Evolutionary conservation across 805 yeast genomes (phyloP), one percentile per base, ranked within the genome.

Genomic region (Cephaloascus albidus): DNA sequence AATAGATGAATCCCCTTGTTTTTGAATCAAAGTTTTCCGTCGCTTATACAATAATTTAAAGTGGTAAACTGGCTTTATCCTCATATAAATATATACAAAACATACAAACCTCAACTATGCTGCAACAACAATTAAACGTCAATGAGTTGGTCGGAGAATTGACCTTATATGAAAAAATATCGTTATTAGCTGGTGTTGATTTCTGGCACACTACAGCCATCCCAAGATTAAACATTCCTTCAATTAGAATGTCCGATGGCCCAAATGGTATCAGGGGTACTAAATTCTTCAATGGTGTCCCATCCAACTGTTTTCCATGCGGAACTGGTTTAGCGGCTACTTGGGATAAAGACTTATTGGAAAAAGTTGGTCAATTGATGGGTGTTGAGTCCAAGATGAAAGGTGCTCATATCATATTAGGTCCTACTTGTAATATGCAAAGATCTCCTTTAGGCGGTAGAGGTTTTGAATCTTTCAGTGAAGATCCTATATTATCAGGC

Each of bases 211-310:
- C 78, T 2, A 47, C 40, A 38, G 49, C 65, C 1, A 58, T 73
- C 18, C 53, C 49, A 19, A 42, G 70, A 33, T 50, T 70, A 23
- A 62, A 60, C 17, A 50, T 76, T 33, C 79, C 78, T 2, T 54
- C 69, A 0, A 43, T 76, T 4, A 61, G 81, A 49, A 49, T 70
- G 26, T 54, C 69, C 16, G 84, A 78, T 51, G 84, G 84, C 16
- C 84, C 84, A 36, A 78, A 78, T 49, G 84, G 84, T 45, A 64
- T 76, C 36, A 61, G 83, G 45, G 83, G 83, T 19, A 74, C 78
- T 17, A 65, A 58, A 34, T 74, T 75, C 49, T 72, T 74, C 49
- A 60, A 69, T 43, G 64, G 73, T 32, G 60, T 64, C 18, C 77
- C 78, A 5, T 64, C 80, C 34, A 78, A 76, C 43, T 75, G 80